These are phyloP conservation scores for Silene vulgaris DNA, from an alignment of 179 eudicot genomes.

Conservation along the genomic window DNA sequence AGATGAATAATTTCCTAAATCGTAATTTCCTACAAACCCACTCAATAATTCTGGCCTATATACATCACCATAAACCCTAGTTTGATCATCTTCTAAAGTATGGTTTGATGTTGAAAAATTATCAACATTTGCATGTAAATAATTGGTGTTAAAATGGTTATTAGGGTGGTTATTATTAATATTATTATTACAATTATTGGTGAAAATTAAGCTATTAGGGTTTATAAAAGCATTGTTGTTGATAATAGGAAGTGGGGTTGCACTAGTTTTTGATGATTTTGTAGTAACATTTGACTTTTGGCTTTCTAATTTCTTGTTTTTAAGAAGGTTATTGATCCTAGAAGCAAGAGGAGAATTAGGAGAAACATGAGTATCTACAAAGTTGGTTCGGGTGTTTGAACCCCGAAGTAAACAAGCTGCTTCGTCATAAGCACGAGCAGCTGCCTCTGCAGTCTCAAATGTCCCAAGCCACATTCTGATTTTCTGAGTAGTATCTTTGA, in stretches of 20 bases:
- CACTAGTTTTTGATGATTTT: conserved; percentile 2
- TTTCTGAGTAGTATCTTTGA: conserved; percentile 85
- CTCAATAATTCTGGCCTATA: conserved; percentile 54
- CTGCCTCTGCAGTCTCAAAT: conserved; percentile 79
- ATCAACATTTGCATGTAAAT: conserved; percentile 17
- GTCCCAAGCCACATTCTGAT: conserved; percentile 95
- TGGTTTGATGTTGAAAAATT: conserved; percentile 13
- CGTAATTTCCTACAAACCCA: conserved; percentile 34
- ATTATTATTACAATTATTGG: conserved; percentile 6
- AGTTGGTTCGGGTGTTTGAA: conserved; percentile 68
- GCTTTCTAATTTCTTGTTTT: conserved; percentile 38
- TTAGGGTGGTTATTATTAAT: neutral
- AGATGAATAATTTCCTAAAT: conserved; percentile 27
- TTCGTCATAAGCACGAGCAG: conserved; percentile 84
- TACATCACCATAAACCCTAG: conserved; percentile 43
- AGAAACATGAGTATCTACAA: conserved; percentile 50
- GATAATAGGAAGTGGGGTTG: conserved; percentile 16
- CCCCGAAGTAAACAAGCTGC: conserved; percentile 86
- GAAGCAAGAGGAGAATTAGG: conserved; percentile 71
- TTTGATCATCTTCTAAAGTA: conserved; percentile 18
- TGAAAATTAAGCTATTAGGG: conserved; percentile 17
- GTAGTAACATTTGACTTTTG: conserved; percentile 18
- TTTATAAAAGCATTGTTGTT: conserved; percentile 17
- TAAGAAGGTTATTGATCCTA: conserved; percentile 59
- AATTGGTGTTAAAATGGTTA: conserved; percentile 11